Conservation (phyloP, 768 basidiomycete genomes). For the Russula griseocarnosa region DNA sequence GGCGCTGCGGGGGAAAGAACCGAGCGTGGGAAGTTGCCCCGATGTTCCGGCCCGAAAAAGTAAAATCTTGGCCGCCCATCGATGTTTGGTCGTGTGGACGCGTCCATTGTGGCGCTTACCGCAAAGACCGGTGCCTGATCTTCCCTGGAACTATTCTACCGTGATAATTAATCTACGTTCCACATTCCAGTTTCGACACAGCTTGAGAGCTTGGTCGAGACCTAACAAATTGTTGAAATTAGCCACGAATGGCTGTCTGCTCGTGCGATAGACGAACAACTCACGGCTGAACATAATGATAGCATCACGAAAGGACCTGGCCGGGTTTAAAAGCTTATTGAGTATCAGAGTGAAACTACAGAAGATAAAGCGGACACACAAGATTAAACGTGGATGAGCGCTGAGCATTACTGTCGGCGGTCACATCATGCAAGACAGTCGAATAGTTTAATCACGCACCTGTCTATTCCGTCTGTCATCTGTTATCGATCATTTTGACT, state of each 20-base stretch:
- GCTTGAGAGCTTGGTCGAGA: not conserved
- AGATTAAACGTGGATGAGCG: not conserved
- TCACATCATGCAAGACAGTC: not conserved
- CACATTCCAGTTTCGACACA: not conserved
- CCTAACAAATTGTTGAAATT: not conserved
- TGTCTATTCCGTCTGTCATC: not conserved
- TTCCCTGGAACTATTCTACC: slow-evolving; percentile 7
- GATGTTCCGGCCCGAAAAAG: slow-evolving; percentile 26
- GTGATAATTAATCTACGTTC: slow-evolving; percentile 9
- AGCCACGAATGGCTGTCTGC: not conserved
- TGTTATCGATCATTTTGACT: not conserved
- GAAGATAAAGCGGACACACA: not conserved
- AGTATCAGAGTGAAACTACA: not conserved
- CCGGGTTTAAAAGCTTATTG: no score
- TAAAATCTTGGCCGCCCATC: slow-evolving; percentile 24
- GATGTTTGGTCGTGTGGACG: slow-evolving; percentile 25
- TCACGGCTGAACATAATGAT: not conserved
- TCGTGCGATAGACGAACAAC: not conserved
- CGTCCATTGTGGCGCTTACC: slow-evolving; percentile 24
- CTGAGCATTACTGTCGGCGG: not conserved
- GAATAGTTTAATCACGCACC: not conserved
- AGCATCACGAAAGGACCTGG: not conserved
- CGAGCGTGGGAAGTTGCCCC: slow-evolving; percentile 28
- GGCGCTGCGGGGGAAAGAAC: slow-evolving; percentile 29
- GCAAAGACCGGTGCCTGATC: not conserved